phyloP scores from a whole-genome alignment of 352 stramenopile genomes.

The Aphanomyces euteiches region DNA sequence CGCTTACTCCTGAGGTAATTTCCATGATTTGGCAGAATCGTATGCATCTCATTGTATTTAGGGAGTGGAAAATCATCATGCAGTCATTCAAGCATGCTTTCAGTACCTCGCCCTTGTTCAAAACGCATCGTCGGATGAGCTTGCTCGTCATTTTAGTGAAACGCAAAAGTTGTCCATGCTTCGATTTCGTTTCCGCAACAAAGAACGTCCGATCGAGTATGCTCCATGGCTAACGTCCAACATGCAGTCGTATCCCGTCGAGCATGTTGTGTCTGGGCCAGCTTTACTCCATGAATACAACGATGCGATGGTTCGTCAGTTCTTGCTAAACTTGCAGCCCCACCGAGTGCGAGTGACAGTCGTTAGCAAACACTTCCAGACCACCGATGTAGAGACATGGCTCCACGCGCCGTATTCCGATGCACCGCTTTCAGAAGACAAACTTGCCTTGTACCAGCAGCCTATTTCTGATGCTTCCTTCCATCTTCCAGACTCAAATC shows the following conservation, averaged over 20 bases:
- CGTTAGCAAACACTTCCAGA: conserved; percentile 38
- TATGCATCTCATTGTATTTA: not conserved
- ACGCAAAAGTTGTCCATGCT: conserved; percentile 35
- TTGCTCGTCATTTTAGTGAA: conserved; percentile 36
- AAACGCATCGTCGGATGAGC: conserved; percentile 11
- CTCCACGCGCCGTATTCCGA: conserved; percentile 47
- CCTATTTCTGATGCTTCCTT: conserved; percentile 34
- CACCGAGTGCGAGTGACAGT: conserved; percentile 41
- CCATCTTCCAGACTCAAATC: conserved; percentile 41
- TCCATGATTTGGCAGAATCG: not conserved
- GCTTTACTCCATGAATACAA: conserved; percentile 36
- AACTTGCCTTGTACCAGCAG: too few species aligned
- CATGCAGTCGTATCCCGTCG: conserved; percentile 33
- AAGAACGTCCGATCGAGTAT: conserved; percentile 36
- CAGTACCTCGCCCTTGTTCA: conserved; percentile 33
- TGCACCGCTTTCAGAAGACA: conserved; percentile 33
- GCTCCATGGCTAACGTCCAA: conserved; percentile 32
- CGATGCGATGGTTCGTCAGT: conserved; percentile 18
- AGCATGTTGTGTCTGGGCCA: conserved; percentile 33
- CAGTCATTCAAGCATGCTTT: conserved; percentile 35
- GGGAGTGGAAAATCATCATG: conserved; percentile 34
- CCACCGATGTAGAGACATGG: conserved; percentile 41
- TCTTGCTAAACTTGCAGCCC: conserved; percentile 43
- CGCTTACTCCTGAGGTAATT: conserved; percentile 30
- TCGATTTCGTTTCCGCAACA: conserved; percentile 38